Evolutionary conservation across 805 yeast genomes (phyloP).

Genomic region (Saccharomycopsis capsularis): DNA sequence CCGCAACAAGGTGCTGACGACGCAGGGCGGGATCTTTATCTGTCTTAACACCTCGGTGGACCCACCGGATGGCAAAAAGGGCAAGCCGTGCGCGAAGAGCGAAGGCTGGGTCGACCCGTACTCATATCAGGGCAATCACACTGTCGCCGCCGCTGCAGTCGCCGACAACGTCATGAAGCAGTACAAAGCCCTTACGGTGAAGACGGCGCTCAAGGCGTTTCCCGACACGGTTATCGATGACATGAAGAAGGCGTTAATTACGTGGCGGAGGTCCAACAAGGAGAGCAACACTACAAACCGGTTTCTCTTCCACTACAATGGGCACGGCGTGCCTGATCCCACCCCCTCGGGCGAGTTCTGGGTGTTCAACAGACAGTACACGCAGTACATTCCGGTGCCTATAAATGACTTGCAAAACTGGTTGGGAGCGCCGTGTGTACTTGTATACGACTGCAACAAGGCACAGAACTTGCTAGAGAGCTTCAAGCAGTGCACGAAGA

Average conservation of each 20-base stretch:
- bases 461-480: slow-evolving; percentile 91
- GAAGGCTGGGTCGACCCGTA: slow-evolving; percentile 95
- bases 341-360: slow-evolving; percentile 95
- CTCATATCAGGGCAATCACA: slow-evolving; percentile 56
- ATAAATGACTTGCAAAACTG: slow-evolving; percentile 92
- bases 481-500: slow-evolving; percentile 83
- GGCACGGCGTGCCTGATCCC: slow-evolving; percentile 98
- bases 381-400: slow-evolving; percentile 95
- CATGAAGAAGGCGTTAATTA: slow-evolving; percentile 82
- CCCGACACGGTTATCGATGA: slow-evolving; percentile 96
- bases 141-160: slow-evolving; percentile 84
- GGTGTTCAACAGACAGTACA: slow-evolving; percentile 96
- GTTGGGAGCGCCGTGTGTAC: slow-evolving; percentile 96
- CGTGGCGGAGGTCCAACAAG: slow-evolving; percentile 81
- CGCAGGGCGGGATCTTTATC: slow-evolving; percentile 83
- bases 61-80: slow-evolving; percentile 88
- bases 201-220: slow-evolving; percentile 85
- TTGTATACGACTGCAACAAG: slow-evolving; percentile 88
- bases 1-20: slow-evolving; percentile 86
- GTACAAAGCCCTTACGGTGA: slow-evolving; percentile 79
- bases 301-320: slow-evolving; percentile 89
- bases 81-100: slow-evolving; percentile 78
- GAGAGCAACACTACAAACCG: slow-evolving; percentile 41
- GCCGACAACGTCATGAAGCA: slow-evolving; percentile 84
- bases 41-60: slow-evolving; percentile 93